These are phyloP conservation scores for Podaxis pistillaris DNA, from an alignment of 768 basidiomycete species.

Conservation along the genomic window DNA sequence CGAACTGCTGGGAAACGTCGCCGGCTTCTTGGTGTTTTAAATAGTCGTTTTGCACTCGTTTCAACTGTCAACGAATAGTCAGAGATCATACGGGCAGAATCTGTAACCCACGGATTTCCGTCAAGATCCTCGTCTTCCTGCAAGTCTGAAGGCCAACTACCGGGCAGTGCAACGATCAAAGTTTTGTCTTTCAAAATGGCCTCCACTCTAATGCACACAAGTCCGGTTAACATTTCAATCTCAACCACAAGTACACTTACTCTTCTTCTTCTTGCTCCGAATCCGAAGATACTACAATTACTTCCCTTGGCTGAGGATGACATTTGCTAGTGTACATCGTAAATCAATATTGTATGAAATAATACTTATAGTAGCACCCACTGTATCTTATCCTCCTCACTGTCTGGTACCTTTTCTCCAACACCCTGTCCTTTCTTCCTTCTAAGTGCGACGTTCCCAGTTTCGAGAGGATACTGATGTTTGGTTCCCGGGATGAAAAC, in stretches of 20 bases:
- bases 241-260: neutral
- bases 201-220: neutral
- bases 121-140: neutral
- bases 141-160: neutral
- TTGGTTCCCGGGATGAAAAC: neutral
- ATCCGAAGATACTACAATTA: constrained; percentile 60
- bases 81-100: neutral
- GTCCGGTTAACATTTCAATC: neutral
- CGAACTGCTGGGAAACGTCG: constrained; percentile 19
- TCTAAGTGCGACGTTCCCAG: neutral
- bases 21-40: neutral
- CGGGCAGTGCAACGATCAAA: neutral
- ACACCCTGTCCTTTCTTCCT: neutral
- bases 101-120: neutral
- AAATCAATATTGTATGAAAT: neutral
- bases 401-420: constrained; percentile 43
- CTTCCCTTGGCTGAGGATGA: constrained; percentile 22
- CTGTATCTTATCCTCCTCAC: constrained; percentile 45
- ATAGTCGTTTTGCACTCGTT: constrained; percentile 9
- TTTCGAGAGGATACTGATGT: neutral
- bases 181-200: neutral
- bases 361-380: constrained; percentile 18
- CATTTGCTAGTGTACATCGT: neutral
- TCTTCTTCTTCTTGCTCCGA: constrained; percentile 24
- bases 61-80: constrained; percentile 1